phyloP scores from a whole-genome alignment of 1,139 yeast species.

The Geotrichum fermentans region DNA sequence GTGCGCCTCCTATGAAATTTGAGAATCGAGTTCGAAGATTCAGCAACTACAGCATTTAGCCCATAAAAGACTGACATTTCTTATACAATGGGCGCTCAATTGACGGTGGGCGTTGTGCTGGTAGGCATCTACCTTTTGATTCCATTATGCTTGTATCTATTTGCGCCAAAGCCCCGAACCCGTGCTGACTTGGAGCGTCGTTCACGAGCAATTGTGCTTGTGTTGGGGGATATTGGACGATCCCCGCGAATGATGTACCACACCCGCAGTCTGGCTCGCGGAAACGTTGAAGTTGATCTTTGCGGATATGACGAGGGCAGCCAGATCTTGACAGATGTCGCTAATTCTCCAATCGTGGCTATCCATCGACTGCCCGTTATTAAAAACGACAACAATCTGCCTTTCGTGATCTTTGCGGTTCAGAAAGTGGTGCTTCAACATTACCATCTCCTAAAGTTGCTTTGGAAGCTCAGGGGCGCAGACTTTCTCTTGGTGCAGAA shows the following conservation, averaged over 20 bases:
- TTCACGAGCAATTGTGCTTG: conserved; percentile 66
- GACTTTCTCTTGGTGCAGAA: conserved; percentile 67
- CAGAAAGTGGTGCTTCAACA: conserved; percentile 59
- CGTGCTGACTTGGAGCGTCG: conserved; percentile 27
- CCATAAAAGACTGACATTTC: no score
- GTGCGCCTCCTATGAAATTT: no score
- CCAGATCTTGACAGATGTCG: conserved; percentile 14
- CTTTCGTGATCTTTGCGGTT: conserved; percentile 56
- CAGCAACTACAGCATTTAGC: no score
- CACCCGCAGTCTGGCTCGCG: conserved; percentile 66
- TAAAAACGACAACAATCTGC: conserved; percentile 43
- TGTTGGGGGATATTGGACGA: conserved; percentile 89
- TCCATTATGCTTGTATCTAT: conserved; percentile 18
- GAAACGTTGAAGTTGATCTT: conserved; percentile 69
- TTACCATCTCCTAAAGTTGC: conserved; percentile 42
- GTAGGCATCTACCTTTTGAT: conserved; percentile 18
- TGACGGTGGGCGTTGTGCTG: conserved; percentile 16
- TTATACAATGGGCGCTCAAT: conserved; percentile 5
- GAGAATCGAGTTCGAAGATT: no score
- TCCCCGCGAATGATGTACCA: conserved; percentile 96
- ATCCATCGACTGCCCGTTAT: conserved; percentile 43
- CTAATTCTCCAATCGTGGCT: conserved; percentile 19
- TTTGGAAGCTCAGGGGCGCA: conserved; percentile 56
- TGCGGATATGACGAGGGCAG: conserved; percentile 84
- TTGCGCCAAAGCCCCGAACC: conserved; percentile 12